phyloP scores from a whole-genome alignment of 192 early-diverging fungal genomes.

The Backusella parvicylindrica region DNA sequence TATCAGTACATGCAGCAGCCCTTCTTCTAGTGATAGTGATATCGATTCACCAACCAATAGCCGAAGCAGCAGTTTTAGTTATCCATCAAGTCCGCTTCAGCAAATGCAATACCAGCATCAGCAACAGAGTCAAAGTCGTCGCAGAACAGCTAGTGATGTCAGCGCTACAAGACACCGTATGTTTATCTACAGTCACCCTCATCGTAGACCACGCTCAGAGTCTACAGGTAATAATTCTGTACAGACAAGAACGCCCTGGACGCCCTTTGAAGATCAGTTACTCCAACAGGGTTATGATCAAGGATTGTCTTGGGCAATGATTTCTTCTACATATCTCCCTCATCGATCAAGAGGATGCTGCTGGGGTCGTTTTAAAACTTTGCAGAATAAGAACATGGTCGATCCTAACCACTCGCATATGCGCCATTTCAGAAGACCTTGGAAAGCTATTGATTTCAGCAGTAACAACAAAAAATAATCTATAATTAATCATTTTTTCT shows the following conservation, averaged over 20 bases:
- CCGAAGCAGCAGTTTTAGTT: neutral
- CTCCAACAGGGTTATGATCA: slow-evolving; percentile 26
- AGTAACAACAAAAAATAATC: neutral
- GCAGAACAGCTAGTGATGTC: slow-evolving; percentile 3
- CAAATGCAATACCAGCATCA: neutral
- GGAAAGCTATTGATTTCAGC: slow-evolving; percentile 6
- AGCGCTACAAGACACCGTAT: slow-evolving; percentile 10
- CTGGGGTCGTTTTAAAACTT: slow-evolving; percentile 26
- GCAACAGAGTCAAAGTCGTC: neutral
- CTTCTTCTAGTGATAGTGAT: neutral
- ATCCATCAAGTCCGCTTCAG: neutral
- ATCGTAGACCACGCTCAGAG: slow-evolving; percentile 1
- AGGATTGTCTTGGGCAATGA: slow-evolving; percentile 31
- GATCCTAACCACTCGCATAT: slow-evolving; percentile 14
- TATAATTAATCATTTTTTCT: no score
- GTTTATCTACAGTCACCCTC: slow-evolving; percentile 11
- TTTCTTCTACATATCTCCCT: slow-evolving; percentile 27
- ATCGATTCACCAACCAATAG: neutral
- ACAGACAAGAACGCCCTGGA: slow-evolving; percentile 26
- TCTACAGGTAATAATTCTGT: neutral
- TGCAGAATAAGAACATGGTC: slow-evolving; percentile 18
- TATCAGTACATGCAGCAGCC: slow-evolving; percentile 2
- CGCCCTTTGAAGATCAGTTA: slow-evolving; percentile 22
- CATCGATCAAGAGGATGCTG: slow-evolving; percentile 28
- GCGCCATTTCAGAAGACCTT: slow-evolving; percentile 15